Conservation (phyloP, 768 basidiomycete species). For the Wakefieldia striispora region DNA sequence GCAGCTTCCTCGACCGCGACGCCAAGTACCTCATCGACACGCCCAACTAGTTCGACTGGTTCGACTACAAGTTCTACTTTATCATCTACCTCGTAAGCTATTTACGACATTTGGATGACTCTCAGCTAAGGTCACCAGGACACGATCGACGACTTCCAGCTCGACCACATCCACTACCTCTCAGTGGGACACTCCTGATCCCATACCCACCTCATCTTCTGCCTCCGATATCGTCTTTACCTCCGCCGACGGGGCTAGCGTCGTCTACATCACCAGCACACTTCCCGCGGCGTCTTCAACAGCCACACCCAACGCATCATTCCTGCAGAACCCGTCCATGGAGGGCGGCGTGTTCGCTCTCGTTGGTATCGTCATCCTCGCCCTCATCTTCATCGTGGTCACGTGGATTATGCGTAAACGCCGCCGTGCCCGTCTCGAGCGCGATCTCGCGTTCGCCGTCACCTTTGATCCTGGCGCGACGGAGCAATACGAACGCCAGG, state of each 20-base stretch:
- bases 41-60: conserved; percentile 25
- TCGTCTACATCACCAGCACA: conserved; percentile 34
- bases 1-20: conserved; percentile 14
- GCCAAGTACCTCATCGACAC: conserved; percentile 20
- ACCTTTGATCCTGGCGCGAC: conserved; percentile 47
- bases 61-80: conserved; percentile 18
- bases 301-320: conserved; percentile 33
- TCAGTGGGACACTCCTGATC: conserved; percentile 4
- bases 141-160: conserved; percentile 10
- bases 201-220: conserved; percentile 18
- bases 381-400: conserved; percentile 42
- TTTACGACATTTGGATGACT: background rate
- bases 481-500: conserved; percentile 27
- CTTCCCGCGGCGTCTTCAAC: conserved; percentile 27
- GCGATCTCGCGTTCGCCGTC: conserved; percentile 42
- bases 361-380: conserved; percentile 46
- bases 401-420: conserved; percentile 52
- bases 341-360: conserved; percentile 56
- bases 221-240: conserved; percentile 15
- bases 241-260: conserved; percentile 23
- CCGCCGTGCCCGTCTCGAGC: conserved; percentile 37
- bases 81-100: conserved; percentile 22
- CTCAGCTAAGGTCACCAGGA: conserved; percentile 4
- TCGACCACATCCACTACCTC: conserved; percentile 12
- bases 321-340: conserved; percentile 66